Evolutionary conservation across 352 stramenopile species (phyloP).

Genomic region (Phytophthora pistaciae): DNA sequence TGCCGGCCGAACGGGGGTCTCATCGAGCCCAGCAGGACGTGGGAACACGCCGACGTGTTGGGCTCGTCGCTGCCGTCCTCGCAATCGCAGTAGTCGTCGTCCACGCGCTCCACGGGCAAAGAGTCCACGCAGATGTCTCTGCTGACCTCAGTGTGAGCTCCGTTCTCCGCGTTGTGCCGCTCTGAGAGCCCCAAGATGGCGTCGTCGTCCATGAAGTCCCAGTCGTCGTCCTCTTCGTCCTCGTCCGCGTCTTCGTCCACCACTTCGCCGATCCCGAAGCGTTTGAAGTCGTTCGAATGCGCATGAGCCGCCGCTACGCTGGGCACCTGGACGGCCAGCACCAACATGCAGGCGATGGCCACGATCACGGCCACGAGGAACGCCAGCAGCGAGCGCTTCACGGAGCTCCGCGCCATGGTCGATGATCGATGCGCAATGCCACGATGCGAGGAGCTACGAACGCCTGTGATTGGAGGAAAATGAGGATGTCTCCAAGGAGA

Average conservation of each 20-base stretch:
- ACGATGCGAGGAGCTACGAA: conserved; percentile 10
- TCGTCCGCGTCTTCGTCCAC: conserved; percentile 56
- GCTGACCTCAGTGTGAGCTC: background rate
- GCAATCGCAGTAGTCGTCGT: conserved; percentile 97
- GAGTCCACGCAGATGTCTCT: conserved; percentile 41
- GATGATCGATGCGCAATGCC: background rate
- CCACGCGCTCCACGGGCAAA: conserved; percentile 56
- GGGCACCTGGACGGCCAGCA: conserved; percentile 26
- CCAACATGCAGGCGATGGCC: conserved; percentile 28
- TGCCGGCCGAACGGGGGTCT: conserved; percentile 13
- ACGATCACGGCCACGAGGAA: conserved; percentile 27
- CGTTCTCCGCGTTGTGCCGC: background rate
- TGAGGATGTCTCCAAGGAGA: background rate
- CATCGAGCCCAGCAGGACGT: conserved; percentile 34
- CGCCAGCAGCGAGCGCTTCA: conserved; percentile 18
- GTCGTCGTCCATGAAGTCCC: conserved; percentile 72
- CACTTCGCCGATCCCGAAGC: conserved; percentile 23
- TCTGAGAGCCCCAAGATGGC: conserved; percentile 41
- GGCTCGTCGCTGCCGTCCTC: conserved; percentile 92
- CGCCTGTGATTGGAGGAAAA: conserved; percentile 33
- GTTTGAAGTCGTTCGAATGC: conserved; percentile 17
- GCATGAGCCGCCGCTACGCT: conserved; percentile 9
- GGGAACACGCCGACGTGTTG: conserved; percentile 79
- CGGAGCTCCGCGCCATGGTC: conserved; percentile 11
- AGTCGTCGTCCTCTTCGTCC: conserved; percentile 60